Evolutionary conservation across 495 filamentous ascomycete genomes (phyloP).

Genomic region (Aspergillus kassunensis): DNA sequence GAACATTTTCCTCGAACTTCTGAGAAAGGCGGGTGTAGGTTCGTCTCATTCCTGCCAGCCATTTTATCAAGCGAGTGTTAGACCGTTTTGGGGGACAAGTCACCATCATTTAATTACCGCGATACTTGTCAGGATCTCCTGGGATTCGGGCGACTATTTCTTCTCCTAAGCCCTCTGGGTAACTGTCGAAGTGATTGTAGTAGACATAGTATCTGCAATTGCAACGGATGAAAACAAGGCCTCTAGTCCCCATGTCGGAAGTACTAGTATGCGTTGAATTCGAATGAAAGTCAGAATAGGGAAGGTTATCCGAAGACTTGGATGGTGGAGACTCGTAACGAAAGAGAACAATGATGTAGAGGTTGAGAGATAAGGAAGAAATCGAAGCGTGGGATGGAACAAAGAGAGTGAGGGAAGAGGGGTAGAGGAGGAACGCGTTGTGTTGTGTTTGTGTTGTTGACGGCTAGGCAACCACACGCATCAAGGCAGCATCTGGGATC

Average conservation of each 20-base stretch:
- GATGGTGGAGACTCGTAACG: too few relatives aligned
- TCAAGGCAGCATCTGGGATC: too few relatives aligned
- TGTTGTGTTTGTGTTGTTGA: too few relatives aligned
- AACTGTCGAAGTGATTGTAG: slow-evolving; percentile 30
- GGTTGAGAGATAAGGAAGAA: not conserved
- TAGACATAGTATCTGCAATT: slow-evolving; percentile 27
- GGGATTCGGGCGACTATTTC: slow-evolving; percentile 24
- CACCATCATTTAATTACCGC: slow-evolving; percentile 1
- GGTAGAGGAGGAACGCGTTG: not conserved
- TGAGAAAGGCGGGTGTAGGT: slow-evolving; percentile 8
- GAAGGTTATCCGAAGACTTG: too few relatives aligned
- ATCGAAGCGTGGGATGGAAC: not conserved
- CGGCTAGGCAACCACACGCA: not conserved
- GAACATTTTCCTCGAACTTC: slow-evolving; percentile 11
- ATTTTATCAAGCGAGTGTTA: slow-evolving; percentile 8
- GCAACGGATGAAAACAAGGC: slow-evolving; percentile 23
- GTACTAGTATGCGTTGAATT: too few relatives aligned
- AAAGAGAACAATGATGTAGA: not conserved
- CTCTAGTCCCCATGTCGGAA: slow-evolving; percentile 23
- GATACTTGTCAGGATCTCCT: slow-evolving; percentile 20
- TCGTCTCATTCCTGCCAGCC: slow-evolving; percentile 11
- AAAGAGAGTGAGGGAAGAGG: not conserved
- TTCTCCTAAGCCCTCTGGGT: slow-evolving; percentile 23
- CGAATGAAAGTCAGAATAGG: too few relatives aligned
- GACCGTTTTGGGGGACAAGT: not conserved